Base-by-base conservation (phyloP, 2,329 filamentous ascomycete species). In the Cordyceps farinosa region DNA sequence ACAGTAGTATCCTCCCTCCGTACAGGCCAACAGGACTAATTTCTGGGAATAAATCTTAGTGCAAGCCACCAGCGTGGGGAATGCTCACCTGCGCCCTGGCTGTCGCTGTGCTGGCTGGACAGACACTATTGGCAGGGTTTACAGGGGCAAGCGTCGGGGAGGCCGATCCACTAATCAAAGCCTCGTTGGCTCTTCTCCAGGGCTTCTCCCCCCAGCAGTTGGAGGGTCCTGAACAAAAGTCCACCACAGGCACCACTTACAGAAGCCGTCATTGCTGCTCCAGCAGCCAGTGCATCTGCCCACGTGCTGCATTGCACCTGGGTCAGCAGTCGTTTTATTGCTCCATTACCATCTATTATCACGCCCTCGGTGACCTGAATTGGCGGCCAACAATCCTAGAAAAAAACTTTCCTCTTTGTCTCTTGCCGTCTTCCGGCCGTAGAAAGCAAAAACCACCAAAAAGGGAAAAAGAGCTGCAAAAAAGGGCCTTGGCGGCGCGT, bases 161-260 rank as follows among this genome's bases (percentile, higher is more conserved):
- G 17, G 50, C 50, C 50, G 50, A 38, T 53, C 50, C 50, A 53
- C 50, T 53, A 38, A 53, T 36, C 13, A 53, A 53, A 53, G 38
- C 3, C n/a, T 5, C 9, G 10, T 9, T 13, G 4, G 38, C 38
- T 22, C 22, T 40, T 15, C 38, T 15, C 38, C 10, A 40, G 38
- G 10, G 38, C 36, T 11, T 10, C n/a, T 45, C n/a, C n/a, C n/a
- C 27, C 15, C 7, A 7, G 7, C 27, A 27, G 5, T n/a, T 10
- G 5, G 17, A 13, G 3, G 42, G 15, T 45, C 42, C 44, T 3
- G 44, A 47, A 13, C 44, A 47, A 15, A 47, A 47, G 6, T 47
- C n/a, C 44, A 47, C 22, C 22, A 22, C 42, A 27, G 45, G 50
- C 32, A 51, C 38, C 38, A 27, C 48, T 44, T 42, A 15, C 13